A percentile compares a stretch with the other conserved stretches of the same genome.
Evolutionary conservation across 108 stramenopile genomes (phyloP).

Genomic region (Nitzschia inconspicua): DNA sequence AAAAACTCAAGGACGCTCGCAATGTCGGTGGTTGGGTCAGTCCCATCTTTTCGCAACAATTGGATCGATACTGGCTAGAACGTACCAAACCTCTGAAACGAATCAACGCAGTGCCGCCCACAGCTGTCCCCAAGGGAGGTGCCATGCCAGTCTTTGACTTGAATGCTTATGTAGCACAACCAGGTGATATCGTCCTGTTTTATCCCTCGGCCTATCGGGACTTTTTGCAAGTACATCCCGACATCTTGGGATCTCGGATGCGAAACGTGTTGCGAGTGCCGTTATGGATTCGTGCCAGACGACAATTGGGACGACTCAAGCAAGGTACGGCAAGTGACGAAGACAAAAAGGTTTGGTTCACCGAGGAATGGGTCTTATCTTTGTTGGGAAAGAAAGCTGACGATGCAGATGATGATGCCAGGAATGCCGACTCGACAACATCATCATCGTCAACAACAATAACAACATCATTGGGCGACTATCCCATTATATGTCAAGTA

Average conservation of each 20-base stretch:
- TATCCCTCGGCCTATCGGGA: conserved; percentile 46
- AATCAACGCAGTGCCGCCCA: not conserved
- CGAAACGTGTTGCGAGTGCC: conserved; percentile 22
- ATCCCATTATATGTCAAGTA: conserved; percentile 55
- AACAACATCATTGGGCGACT: conserved; percentile 3
- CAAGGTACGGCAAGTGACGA: conserved; percentile 2
- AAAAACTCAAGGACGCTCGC: conserved; percentile 1
- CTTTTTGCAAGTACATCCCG: conserved; percentile 30
- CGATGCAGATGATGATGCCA: not conserved
- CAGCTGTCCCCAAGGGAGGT: not conserved
- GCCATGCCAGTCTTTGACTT: conserved; percentile 13
- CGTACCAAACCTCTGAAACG: conserved; percentile 13
- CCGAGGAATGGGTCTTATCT: conserved; percentile 5
- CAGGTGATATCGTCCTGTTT: conserved; percentile 47
- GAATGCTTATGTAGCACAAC: conserved; percentile 39
- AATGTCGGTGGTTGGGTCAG: conserved; percentile 57
- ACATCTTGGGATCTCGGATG: conserved; percentile 26
- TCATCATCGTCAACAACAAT: not conserved
- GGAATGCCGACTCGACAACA: not conserved
- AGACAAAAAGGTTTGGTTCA: not conserved
- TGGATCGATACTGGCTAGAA: conserved; percentile 48
- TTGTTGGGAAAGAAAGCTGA: not conserved
- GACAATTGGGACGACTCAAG: conserved; percentile 4
- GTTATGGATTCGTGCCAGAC: conserved; percentile 38
- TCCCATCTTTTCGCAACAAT: conserved; percentile 17